Base-by-base conservation (phyloP, 495 filamentous ascomycete genomes). In the Astrocystis sublimbata region DNA sequence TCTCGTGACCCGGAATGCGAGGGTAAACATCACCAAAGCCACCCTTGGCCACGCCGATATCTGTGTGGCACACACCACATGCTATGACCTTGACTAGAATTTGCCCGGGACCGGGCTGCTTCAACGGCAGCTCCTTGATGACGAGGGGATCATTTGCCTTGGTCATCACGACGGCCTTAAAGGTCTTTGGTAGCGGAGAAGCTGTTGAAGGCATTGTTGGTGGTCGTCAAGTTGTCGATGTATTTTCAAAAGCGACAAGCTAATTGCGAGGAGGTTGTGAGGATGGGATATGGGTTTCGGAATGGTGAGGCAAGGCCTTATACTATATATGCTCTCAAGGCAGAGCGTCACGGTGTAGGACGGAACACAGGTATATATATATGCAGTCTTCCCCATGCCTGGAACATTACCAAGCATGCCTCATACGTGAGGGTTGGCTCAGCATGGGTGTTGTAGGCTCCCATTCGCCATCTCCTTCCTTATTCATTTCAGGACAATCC, bases 71-170 rank as follows among this genome's bases (percentile, higher is more conserved):
- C 36, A 86, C 78, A 51, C 82, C 83, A 63, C 77, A 80, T 35
- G 82, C 83, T 13, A 81, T 64, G 8, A 85, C 77, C 67, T 84
- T 83, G 55, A 83, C 75, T 9, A 86, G 73, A 3, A 86, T 68
- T 61, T 85, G 71, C 13, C 74, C 69, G 0, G 70, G 47, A 0
- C 65, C 70, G 17, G 83, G 84, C 13, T 63, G 45, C 54, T 73
- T 76, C 28, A 85, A 66, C n/a, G 68, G 61, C 19, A 77, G 59
- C 6, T 83, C 73, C 64, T 80, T 71, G 23, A 86, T 51, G 28
- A 63, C 65, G 40, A 84, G 63, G 13, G 78, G 72, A 2, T 45
- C 64, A 59, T 74, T 72, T 1, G 67, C 61, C 42, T 69, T 65
- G 40, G 75, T 73, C 62, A 85, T 72, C 19, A 80, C 69, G 31